Conservation (phyloP, 2,329 filamentous ascomycete species). For the Exophiala bonariae region DNA sequence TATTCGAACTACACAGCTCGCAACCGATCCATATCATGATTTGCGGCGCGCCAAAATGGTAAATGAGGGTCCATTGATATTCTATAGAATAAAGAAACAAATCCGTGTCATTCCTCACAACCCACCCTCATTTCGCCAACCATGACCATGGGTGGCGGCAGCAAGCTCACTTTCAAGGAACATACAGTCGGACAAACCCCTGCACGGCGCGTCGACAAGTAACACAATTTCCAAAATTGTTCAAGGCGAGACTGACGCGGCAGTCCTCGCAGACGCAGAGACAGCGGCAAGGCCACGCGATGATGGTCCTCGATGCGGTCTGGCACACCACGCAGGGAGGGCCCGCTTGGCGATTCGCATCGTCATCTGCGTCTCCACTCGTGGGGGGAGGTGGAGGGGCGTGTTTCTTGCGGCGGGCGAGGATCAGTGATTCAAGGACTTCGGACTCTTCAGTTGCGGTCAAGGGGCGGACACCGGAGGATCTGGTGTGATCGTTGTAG, state of each 20-base stretch:
- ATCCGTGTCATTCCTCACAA: too few relatives aligned
- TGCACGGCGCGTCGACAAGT: slow-evolving; percentile 86
- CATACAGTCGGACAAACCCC: slow-evolving; percentile 88
- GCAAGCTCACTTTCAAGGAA: slow-evolving; percentile 54
- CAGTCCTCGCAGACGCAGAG: slow-evolving; percentile 94
- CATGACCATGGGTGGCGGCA: too few relatives aligned
- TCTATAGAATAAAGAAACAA: too few relatives aligned
- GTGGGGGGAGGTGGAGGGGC: slow-evolving; percentile 27
- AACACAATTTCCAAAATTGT: slow-evolving; percentile 95
- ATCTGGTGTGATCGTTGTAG: slow-evolving; percentile 8
- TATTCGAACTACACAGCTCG: too few relatives aligned
- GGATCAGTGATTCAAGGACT: slow-evolving; percentile 60
- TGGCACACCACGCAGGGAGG: slow-evolving; percentile 95
- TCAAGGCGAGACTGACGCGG: slow-evolving; percentile 87
- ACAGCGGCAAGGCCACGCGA: slow-evolving; percentile 96
- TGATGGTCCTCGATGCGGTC: slow-evolving; percentile 77
- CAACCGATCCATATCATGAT: too few relatives aligned
- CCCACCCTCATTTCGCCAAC: too few relatives aligned
- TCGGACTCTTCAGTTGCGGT: slow-evolving; percentile 56
- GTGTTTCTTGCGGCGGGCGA: slow-evolving; percentile 47
- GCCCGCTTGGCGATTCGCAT: slow-evolving; percentile 51
- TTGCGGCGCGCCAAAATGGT: too few relatives aligned
- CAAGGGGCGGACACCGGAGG: slow-evolving; percentile 30
- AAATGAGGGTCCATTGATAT: too few relatives aligned
- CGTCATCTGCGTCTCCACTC: slow-evolving; percentile 6